Evolutionary conservation across 78 protist genomes (phyloP).

Genomic region (Guillardia theta): DNA sequence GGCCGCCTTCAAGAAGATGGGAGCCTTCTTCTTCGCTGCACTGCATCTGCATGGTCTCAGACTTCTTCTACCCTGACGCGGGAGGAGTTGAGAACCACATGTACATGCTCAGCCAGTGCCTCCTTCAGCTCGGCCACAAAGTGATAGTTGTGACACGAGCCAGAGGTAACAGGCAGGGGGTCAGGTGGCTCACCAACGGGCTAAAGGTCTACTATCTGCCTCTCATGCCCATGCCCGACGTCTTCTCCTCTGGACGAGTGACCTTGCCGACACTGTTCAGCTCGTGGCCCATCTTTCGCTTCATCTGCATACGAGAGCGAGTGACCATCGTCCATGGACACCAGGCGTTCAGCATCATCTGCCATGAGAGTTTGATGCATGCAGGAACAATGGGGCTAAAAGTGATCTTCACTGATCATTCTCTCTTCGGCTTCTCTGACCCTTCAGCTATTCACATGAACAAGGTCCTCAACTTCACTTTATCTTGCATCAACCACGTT

Average conservation of each 20-base stretch:
- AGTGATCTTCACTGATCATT: conserved; percentile 92
- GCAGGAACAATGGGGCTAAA: conserved; percentile 48
- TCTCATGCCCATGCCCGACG: background rate
- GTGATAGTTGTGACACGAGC: conserved; percentile 36
- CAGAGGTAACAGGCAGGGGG: conserved; percentile 69
- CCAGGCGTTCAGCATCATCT: conserved; percentile 89
- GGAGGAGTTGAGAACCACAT: conserved; percentile 83
- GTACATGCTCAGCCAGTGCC: conserved; percentile 84
- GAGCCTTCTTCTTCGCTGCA: no score
- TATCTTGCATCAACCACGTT: conserved; percentile 78
- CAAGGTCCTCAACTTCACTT: conserved; percentile 79
- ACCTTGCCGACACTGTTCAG: conserved; percentile 81
- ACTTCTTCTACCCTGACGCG: conserved; percentile 94
- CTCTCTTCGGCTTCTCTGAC: conserved; percentile 94
- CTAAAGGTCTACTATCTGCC: conserved; percentile 93
- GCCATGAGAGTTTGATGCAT: conserved; percentile 86
- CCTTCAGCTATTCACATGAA: conserved; percentile 75
- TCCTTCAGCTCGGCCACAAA: conserved; percentile 71
- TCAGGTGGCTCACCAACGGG: conserved; percentile 85
- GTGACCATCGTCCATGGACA: conserved; percentile 94
- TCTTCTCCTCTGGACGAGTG: background rate
- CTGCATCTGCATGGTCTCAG: no score
- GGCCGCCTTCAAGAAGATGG: no score
- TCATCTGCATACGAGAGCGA: conserved; percentile 84
- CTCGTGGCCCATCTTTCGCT: conserved; percentile 74